Conservation (phyloP, 306 rosid species). For the Lathyrus sativus region DNA sequence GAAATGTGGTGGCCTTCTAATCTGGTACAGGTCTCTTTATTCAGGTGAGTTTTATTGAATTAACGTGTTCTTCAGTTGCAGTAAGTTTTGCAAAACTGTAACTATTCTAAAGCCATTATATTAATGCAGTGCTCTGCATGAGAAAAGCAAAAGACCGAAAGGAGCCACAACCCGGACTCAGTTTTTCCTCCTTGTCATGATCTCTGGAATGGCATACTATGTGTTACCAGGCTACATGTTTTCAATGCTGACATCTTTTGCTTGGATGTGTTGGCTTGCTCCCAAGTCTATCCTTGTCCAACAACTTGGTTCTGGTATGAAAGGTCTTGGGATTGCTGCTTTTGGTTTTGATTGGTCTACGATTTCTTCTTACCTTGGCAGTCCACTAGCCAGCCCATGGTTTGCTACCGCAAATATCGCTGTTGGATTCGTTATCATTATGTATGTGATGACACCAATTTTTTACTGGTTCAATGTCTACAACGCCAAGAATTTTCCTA, state of each 20-base stretch:
- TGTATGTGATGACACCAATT: conserved; percentile 80
- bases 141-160: conserved; percentile 58
- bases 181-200: conserved; percentile 61
- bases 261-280: conserved; percentile 76
- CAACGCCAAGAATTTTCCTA: conserved; percentile 69
- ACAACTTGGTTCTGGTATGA: conserved; percentile 76
- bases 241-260: conserved; percentile 55
- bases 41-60: conserved; percentile 48
- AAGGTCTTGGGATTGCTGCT: conserved; percentile 76
- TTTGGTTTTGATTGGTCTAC: conserved; percentile 81
- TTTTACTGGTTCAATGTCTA: conserved; percentile 51
- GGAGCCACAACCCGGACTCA: conserved; percentile 58
- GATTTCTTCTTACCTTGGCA: conserved; percentile 69
- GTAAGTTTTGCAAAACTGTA: neutral
- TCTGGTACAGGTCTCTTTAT: conserved; percentile 76
- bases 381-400: conserved; percentile 86
- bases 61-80: neutral
- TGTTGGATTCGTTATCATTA: conserved; percentile 55
- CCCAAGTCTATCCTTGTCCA: conserved; percentile 63
- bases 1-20: conserved; percentile 90
- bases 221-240: conserved; percentile 71
- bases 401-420: conserved; percentile 70
- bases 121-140: conserved; percentile 73
- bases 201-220: conserved; percentile 58
- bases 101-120: conserved; percentile 1